phyloP scores from a whole-genome alignment of 108 stramenopile genomes.

The Conticribra guillardii region DNA sequence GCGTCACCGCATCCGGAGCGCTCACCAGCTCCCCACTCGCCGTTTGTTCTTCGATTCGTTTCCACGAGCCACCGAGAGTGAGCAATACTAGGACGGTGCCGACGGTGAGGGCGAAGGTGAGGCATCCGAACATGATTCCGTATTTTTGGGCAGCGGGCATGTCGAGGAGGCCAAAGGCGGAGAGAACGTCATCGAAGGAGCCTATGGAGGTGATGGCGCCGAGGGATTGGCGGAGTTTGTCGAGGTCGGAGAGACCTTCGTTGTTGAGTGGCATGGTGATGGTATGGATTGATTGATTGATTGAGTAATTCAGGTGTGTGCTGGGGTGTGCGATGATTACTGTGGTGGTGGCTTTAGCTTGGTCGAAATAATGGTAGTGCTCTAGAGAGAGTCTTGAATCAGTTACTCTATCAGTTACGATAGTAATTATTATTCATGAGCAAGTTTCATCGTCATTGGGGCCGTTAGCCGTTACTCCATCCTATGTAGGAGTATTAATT shows the following conservation, averaged over 20 bases:
- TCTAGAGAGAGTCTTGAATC: too few species aligned
- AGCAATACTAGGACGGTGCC: conserved; percentile 65
- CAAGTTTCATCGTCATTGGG: too few species aligned
- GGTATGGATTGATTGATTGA: too few species aligned
- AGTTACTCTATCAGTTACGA: too few species aligned
- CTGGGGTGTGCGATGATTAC: too few species aligned
- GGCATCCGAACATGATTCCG: conserved; percentile 81
- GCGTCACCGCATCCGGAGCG: conserved; percentile 54
- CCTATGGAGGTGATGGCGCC: conserved; percentile 29
- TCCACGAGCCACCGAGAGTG: conserved; percentile 73
- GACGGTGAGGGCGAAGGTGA: conserved; percentile 73
- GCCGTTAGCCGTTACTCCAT: too few species aligned
- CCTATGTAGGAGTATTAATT: too few species aligned
- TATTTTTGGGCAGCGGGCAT: conserved; percentile 81
- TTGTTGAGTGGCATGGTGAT: too few species aligned
- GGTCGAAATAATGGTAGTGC: too few species aligned
- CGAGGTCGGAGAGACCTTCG: conserved; percentile 36
- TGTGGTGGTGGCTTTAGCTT: too few species aligned
- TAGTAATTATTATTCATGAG: too few species aligned
- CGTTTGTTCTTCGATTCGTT: conserved; percentile 75
- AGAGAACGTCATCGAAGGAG: conserved; percentile 61
- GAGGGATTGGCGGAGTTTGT: conserved; percentile 45
- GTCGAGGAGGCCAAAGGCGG: conserved; percentile 68
- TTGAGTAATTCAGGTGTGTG: too few species aligned
- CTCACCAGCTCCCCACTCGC: conserved; percentile 52